Conservation (phyloP, 768 basidiomycete genomes). For the Tulasnella sp. region DNA sequence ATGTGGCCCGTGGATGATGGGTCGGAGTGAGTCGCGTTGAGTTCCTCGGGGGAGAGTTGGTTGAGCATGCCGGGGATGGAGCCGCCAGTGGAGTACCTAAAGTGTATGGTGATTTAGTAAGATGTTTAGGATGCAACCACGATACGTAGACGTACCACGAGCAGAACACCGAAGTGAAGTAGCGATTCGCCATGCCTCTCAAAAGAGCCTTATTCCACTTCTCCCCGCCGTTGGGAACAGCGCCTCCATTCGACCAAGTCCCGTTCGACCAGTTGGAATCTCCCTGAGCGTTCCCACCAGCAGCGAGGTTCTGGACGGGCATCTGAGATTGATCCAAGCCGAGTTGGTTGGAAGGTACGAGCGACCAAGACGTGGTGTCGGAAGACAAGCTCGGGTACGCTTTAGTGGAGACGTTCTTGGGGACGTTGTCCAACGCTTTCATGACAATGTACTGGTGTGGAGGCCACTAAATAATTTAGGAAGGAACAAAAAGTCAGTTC, state of each 20-base stretch:
- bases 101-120: neutral
- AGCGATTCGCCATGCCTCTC: constrained; percentile 79
- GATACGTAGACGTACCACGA: constrained; percentile 60
- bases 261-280: constrained; percentile 57
- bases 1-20: constrained; percentile 46
- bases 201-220: constrained; percentile 61
- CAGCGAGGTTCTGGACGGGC: constrained; percentile 58
- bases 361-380: constrained; percentile 56
- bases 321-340: constrained; percentile 65
- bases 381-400: constrained; percentile 45
- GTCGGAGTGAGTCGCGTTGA: constrained; percentile 55
- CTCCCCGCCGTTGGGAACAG: constrained; percentile 60
- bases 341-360: constrained; percentile 80
- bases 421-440: constrained; percentile 69
- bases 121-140: neutral
- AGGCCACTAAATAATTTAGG: constrained; percentile 75
- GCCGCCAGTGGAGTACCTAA: constrained; percentile 83
- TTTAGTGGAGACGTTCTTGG: constrained; percentile 61
- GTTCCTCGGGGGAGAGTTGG: constrained; percentile 61
- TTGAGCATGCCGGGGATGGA: constrained; percentile 67
- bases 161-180: constrained; percentile 76
- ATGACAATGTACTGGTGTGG: constrained; percentile 79
- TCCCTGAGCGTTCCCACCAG: constrained; percentile 39
- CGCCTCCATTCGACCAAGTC: constrained; percentile 29
- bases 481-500: constrained; percentile 23